Conservation (phyloP, 2,329 filamentous ascomycete species). For the Exserohilum turcica region DNA sequence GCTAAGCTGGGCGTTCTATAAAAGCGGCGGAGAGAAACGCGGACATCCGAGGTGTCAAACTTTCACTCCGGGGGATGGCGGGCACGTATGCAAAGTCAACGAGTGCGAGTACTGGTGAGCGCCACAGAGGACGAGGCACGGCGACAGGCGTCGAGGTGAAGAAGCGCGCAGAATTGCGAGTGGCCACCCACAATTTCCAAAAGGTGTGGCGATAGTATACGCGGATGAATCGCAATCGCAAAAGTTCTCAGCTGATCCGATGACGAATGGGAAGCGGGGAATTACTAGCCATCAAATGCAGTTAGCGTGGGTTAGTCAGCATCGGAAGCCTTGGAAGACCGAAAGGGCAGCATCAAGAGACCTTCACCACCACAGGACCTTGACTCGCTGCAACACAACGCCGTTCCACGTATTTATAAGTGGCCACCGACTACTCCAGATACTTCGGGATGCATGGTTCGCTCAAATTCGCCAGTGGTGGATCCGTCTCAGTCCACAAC, state of each 20-base stretch:
- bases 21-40: constrained; percentile 15
- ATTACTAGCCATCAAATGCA: constrained; percentile 14
- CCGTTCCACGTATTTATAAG: background rate
- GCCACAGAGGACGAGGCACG: background rate
- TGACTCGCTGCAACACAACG: too few species aligned
- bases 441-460: background rate
- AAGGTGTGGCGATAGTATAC: constrained; percentile 5
- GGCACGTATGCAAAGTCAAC: background rate
- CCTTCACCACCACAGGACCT: background rate
- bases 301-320: constrained; percentile 10
- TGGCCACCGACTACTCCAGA: background rate
- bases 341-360: background rate
- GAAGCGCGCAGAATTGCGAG: background rate
- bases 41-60: constrained; percentile 14
- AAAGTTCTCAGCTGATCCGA: constrained; percentile 15
- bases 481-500: background rate
- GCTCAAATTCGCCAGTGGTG: background rate
- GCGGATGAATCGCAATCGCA: background rate
- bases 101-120: background rate
- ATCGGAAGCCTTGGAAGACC: background rate
- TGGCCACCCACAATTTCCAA: background rate
- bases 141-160: background rate
- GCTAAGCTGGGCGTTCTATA: constrained; percentile 1
- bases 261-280: constrained; percentile 11
- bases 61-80: constrained; percentile 1